Evolutionary conservation across 495 filamentous ascomycete genomes (phyloP).

Genomic region (Penicillium bovifimosum): DNA sequence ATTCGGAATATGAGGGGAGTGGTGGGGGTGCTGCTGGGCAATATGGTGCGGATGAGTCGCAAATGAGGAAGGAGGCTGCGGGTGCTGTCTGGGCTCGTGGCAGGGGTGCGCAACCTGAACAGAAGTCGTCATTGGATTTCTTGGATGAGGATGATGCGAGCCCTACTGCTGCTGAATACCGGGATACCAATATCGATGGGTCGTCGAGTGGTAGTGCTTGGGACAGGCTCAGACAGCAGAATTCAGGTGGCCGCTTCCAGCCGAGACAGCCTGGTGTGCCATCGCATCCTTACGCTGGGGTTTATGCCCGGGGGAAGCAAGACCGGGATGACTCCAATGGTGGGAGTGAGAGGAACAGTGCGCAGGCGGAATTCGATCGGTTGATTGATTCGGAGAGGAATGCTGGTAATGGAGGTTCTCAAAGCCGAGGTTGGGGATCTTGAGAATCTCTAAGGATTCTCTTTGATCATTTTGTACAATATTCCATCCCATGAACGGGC

Average conservation of each 20-base stretch:
- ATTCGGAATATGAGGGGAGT: slow-evolving; percentile 5
- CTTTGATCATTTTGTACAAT: not conserved
- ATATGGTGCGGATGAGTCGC: not conserved
- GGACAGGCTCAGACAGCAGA: slow-evolving; percentile 38
- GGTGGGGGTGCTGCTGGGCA: not conserved
- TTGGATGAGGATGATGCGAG: slow-evolving; percentile 39
- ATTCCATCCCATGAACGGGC: too few relatives aligned
- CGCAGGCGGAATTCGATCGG: slow-evolving; percentile 39
- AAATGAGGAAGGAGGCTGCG: not conserved
- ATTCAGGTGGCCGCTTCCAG: slow-evolving; percentile 3
- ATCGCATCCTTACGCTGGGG: not conserved
- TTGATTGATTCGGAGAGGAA: slow-evolving; percentile 39
- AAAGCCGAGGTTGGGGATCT: slow-evolving; percentile 21
- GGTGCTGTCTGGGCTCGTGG: slow-evolving; percentile 3
- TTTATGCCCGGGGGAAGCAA: slow-evolving; percentile 1
- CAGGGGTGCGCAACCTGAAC: not conserved
- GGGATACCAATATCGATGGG: slow-evolving; percentile 14
- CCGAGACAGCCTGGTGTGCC: slow-evolving; percentile 1
- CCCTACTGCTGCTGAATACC: slow-evolving; percentile 35
- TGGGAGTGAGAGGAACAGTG: slow-evolving; percentile 29
- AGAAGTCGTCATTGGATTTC: slow-evolving; percentile 16
- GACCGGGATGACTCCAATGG: slow-evolving; percentile 11
- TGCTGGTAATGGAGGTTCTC: slow-evolving; percentile 13
- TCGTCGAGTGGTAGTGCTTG: slow-evolving; percentile 29
- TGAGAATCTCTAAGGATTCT: not conserved